Conservation (phyloP, 2,329 filamentous ascomycete genomes). For the Penicillium sp. region DNA sequence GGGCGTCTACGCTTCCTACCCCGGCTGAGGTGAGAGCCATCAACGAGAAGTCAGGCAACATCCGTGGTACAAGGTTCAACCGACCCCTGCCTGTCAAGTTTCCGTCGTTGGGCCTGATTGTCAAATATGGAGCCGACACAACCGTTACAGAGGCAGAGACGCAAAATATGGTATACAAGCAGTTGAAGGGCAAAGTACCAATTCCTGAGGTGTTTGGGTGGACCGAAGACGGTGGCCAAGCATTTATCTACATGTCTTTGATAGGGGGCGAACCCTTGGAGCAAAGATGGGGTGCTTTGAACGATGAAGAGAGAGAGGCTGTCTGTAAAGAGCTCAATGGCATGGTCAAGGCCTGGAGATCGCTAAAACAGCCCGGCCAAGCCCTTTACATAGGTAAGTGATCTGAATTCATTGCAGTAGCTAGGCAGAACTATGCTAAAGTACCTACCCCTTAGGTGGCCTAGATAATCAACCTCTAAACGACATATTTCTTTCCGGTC, state of each 20-base stretch:
- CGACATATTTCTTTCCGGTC: constrained; percentile 29
- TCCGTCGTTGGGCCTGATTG: constrained; percentile 32
- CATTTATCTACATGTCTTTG: constrained; percentile 29
- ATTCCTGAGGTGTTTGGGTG: constrained; percentile 28
- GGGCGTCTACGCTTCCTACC: constrained; percentile 24
- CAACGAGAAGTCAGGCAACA: constrained; percentile 22
- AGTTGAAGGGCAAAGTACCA: constrained; percentile 26
- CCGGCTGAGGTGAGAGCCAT: constrained; percentile 31
- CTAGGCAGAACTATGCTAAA: constrained; percentile 2
- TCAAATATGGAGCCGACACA: constrained; percentile 37
- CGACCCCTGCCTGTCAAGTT: constrained; percentile 33
- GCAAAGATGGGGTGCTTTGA: constrained; percentile 25
- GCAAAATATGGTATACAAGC: constrained; percentile 28
- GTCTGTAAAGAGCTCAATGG: constrained; percentile 33
- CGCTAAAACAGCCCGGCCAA: constrained; percentile 11
- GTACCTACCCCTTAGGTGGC: constrained; percentile 28
- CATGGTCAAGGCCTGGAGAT: constrained; percentile 24
- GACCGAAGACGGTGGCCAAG: constrained; percentile 21
- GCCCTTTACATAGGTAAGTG: constrained; percentile 25
- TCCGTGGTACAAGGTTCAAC: constrained; percentile 20
- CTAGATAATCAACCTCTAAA: constrained; percentile 30
- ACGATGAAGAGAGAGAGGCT: constrained; percentile 23
- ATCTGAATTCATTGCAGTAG: constrained; percentile 3
- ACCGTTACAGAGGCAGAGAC: constrained; percentile 21
- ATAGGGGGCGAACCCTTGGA: constrained; percentile 22